Conservation (phyloP, 2,329 filamentous ascomycete species). For the Venturia pyrina region DNA sequence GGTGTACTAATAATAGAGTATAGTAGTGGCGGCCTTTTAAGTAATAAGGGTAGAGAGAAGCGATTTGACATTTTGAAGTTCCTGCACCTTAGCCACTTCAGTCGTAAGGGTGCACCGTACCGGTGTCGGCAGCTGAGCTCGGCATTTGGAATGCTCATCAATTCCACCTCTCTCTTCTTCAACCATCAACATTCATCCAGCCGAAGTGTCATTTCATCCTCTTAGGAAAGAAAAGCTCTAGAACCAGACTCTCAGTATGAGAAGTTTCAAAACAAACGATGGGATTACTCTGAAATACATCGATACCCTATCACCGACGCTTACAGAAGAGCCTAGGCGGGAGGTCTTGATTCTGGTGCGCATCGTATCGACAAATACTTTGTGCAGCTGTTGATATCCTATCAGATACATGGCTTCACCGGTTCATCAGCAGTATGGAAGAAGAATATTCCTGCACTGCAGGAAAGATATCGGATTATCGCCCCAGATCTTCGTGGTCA, state of each 20-base stretch:
- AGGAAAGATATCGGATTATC: constrained; percentile 34
- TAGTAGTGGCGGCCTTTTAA: no score
- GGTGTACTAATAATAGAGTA: no score
- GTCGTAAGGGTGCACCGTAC: no score
- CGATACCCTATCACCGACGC: not conserved
- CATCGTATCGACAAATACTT: not conserved
- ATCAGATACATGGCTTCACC: constrained; percentile 34
- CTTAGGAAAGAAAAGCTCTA: no score
- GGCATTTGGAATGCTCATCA: no score
- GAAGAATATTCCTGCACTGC: constrained; percentile 35
- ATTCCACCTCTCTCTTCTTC: no score
- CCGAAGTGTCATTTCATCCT: no score
- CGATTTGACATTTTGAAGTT: no score
- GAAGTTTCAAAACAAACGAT: constrained; percentile 6
- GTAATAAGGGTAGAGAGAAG: no score
- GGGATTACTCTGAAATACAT: not conserved
- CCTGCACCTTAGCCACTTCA: no score
- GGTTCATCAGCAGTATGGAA: constrained; percentile 37
- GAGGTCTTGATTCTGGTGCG: constrained; percentile 3
- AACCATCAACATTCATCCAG: no score
- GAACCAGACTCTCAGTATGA: not conserved
- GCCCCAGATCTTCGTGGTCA: constrained; percentile 45
- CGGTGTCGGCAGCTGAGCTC: no score
- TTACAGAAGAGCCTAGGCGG: not conserved
- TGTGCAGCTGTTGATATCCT: not conserved